Conservation (phyloP, 495 filamentous ascomycete genomes). For the Xylaria curta region DNA sequence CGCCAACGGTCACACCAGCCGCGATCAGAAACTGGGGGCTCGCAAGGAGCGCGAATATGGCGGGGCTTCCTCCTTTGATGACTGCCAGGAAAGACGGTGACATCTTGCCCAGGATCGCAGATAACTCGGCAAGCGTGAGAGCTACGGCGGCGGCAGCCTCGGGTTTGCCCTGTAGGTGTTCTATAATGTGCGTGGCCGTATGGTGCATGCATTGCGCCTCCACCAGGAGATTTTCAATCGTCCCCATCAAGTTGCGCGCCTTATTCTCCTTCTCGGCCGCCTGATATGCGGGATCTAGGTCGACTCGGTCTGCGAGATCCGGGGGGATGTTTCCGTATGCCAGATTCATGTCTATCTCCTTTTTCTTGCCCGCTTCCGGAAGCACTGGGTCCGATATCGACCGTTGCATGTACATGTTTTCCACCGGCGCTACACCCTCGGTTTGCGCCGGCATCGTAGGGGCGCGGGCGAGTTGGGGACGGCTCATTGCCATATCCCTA, state of each 20-base stretch:
- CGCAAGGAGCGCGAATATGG: conserved; percentile 84
- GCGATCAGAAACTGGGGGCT: conserved; percentile 94
- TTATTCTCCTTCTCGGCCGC: conserved; percentile 52
- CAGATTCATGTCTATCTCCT: conserved; percentile 81
- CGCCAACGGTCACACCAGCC: conserved; percentile 83
- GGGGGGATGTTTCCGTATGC: conserved; percentile 80
- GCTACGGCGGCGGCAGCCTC: conserved; percentile 95
- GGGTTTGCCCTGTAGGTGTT: conserved; percentile 86
- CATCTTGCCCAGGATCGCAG: conserved; percentile 80
- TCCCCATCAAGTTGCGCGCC: conserved; percentile 67
- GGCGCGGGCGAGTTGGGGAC: conserved; percentile 43
- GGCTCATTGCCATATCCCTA: conserved; percentile 47
- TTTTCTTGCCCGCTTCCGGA: conserved; percentile 45
- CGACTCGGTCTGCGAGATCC: conserved; percentile 50
- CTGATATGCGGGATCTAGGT: conserved; percentile 47
- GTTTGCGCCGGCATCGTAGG: conserved; percentile 36
- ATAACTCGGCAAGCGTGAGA: conserved; percentile 89
- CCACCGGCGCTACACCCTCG: conserved; percentile 29
- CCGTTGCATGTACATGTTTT: conserved; percentile 43
- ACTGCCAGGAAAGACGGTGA: conserved; percentile 75
- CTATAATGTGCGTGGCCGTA: conserved; percentile 80
- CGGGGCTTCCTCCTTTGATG: conserved; percentile 79
- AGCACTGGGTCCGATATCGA: conserved; percentile 50
- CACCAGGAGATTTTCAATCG: conserved; percentile 74
- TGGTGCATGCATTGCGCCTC: conserved; percentile 89